Conservation (phyloP, 2,329 filamentous ascomycete species). For the Scedosporium boydii region DNA sequence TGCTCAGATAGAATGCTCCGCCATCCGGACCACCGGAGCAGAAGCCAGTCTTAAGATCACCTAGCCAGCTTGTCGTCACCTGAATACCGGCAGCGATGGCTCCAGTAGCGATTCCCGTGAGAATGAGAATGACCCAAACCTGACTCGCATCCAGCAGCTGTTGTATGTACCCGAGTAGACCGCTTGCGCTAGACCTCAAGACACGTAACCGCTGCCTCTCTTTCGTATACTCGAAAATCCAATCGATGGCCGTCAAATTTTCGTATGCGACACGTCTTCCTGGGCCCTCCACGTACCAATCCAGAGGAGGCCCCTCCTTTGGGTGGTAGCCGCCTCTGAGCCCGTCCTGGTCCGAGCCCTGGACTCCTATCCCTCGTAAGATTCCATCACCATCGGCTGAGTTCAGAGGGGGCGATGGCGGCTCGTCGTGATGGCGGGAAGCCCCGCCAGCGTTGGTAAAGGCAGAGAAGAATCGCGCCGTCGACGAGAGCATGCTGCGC, state of each 20-base stretch:
- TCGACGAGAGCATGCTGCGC: slow-evolving; percentile 33
- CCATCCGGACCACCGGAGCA: slow-evolving; percentile 68
- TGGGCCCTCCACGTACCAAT: slow-evolving; percentile 88
- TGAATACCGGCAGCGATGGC: slow-evolving; percentile 82
- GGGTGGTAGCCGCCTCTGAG: slow-evolving; percentile 9
- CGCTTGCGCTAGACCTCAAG: slow-evolving; percentile 58
- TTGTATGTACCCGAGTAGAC: slow-evolving; percentile 62
- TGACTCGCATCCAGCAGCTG: slow-evolving; percentile 77
- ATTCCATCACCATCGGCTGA: slow-evolving; percentile 7
- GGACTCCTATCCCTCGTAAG: neutral
- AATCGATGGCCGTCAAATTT: slow-evolving; percentile 94
- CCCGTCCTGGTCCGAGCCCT: slow-evolving; percentile 8
- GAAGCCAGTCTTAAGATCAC: slow-evolving; percentile 82
- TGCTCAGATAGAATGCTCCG: slow-evolving; percentile 84
- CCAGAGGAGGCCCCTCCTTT: slow-evolving; percentile 44
- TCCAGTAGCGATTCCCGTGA: slow-evolving; percentile 77
- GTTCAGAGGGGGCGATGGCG: slow-evolving; percentile 13
- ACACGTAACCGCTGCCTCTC: slow-evolving; percentile 81
- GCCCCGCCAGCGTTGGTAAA: slow-evolving; percentile 27
- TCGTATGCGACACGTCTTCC: slow-evolving; percentile 90
- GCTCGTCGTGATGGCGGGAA: slow-evolving; percentile 1
- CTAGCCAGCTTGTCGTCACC: slow-evolving; percentile 85
- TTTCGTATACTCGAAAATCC: slow-evolving; percentile 98
- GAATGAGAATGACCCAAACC: slow-evolving; percentile 81
- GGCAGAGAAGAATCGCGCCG: slow-evolving; percentile 38